Evolutionary conservation across 805 yeast species (phyloP), one percentile per base, ranked within the genome.

Genomic region (Lipomyces sp.): DNA sequence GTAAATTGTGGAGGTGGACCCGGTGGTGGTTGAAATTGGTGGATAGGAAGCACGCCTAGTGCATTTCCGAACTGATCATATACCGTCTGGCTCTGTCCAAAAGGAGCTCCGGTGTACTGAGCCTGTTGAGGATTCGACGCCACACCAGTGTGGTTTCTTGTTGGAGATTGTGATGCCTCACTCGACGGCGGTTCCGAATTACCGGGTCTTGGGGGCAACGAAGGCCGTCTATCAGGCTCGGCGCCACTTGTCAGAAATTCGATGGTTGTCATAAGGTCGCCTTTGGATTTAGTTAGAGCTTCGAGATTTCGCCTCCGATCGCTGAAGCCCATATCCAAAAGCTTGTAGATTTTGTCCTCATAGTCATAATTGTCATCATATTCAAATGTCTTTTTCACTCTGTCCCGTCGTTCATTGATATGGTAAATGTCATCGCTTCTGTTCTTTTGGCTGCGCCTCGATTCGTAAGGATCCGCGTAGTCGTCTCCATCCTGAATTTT

Each of bases 271-370:
- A 82, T 82, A 10, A 88, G 73, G 73, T 86, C 85, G 15, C 96
- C 96, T 59, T 80, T 79, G 18, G 88, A 79, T 48, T 85, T 76
- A 8, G 80, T 78, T 68, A 90, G 80, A 34, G 92, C 90, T 73
- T 90, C 95, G 62, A 86, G 79, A 65, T 84, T 83, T 39, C 83
- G 78, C 70, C 87, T 89, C 53, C 81, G 80, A 75, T 88, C 84
- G 29, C 76, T 77, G 71, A 79, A 88, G 0, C 94, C 96, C 77
- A 83, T 81, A 29, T 82, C 81, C 71, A 81, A 82, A 69, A 86
- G 76, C 62, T 78, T 77, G 59, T 81, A 79, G 15, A 86, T 84
- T 66, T 82, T 84, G 57, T 80, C 72, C 50, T 63, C 70, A 59
- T 61, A 74, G 56, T 57, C 75, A 42, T 68, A 67, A 30, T 64